Base-by-base conservation (phyloP, 495 filamentous ascomycete species). In the Melanomma pulvis-pyrius region DNA sequence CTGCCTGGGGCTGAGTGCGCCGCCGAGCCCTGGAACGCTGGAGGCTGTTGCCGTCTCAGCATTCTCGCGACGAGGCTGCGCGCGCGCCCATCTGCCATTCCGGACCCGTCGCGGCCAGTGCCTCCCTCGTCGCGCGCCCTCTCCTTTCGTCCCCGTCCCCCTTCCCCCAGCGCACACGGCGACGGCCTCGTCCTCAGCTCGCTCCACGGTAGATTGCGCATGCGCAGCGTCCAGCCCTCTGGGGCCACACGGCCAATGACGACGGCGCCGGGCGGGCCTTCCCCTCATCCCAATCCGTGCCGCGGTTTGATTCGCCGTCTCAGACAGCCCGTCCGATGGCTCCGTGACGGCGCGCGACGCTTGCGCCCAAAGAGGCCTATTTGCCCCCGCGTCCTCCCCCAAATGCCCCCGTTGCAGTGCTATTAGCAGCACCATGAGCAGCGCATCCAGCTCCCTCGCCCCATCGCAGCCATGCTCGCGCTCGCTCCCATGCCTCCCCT, bases 191-290 rank as follows among this genome's bases (percentile, higher is more conserved):
- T 39, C 53, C 51, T 49, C 61, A 53, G 50, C 36, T 53, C 48
- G 26, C 51, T 51, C 32, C 25, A 15, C 30, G 21, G n/a, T 52
- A 59, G 62, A 65, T 65, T 65, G 62, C 62, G 62, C 62, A 65
- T 59, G 62, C 61, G 32, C 59, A 47, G 22, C 44, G 26, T 55
- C 24, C 36, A 41, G 39, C 34, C 49, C 51, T 29, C 47, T 52
- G 32, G 49, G 17, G 63, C 36, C 28, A 28, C 5, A 19, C 48
- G 24, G 47, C 56, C 47, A 59, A 67, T 60, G 17, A 55, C 29
- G 56, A 25, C 24, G 32, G 48, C 47, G 2, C 17, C n/a, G 13
- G 32, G 17, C 32, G 13, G 13, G 24, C 32, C 19, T 65, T 65
- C 51, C 26, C 62, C 54, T 50, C 44, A 47, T 54, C 46, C 52